Conservation (phyloP, 805 yeast species). For the Saccharomyces jurei region DNA sequence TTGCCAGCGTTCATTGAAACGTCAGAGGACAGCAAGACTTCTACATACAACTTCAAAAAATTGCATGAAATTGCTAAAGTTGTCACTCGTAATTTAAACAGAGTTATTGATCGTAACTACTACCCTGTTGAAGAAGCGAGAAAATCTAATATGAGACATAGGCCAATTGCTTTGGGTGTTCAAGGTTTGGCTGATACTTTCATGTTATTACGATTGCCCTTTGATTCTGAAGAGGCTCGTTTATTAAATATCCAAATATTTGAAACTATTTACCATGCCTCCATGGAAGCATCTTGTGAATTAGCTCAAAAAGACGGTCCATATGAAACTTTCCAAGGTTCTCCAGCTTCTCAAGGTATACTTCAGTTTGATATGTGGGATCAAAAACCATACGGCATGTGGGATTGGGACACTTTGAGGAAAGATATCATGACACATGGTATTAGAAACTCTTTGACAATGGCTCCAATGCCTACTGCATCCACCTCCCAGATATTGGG, state of each 20-base stretch:
- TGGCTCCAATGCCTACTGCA: slow-evolving; percentile 97
- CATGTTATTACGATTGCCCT: slow-evolving; percentile 71
- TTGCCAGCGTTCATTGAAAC: slow-evolving; percentile 63
- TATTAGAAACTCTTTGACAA: slow-evolving; percentile 73
- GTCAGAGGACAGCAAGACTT: slow-evolving; percentile 35
- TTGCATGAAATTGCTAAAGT: slow-evolving; percentile 73
- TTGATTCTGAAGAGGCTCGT: slow-evolving; percentile 76
- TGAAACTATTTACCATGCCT: slow-evolving; percentile 93
- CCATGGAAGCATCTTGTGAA: slow-evolving; percentile 79
- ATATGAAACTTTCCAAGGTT: slow-evolving; percentile 67
- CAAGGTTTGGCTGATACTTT: slow-evolving; percentile 94
- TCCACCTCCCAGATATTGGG: slow-evolving; percentile 94
- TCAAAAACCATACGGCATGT: slow-evolving; percentile 62
- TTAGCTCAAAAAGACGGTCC: slow-evolving; percentile 60
- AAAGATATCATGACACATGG: slow-evolving; percentile 54
- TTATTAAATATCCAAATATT: slow-evolving; percentile 73
- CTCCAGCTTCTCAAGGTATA: slow-evolving; percentile 80
- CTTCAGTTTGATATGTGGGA: slow-evolving; percentile 87
- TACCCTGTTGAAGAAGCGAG: slow-evolving; percentile 77
- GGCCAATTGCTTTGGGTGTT: slow-evolving; percentile 92
- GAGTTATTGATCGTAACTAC: slow-evolving; percentile 69
- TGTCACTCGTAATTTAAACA: slow-evolving; percentile 66
- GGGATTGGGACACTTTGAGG: slow-evolving; percentile 76
- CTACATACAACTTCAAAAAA: slow-evolving; percentile 57
- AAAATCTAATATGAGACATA: slow-evolving; percentile 62